These are phyloP conservation scores for Cymbopogon flexuosus DNA, from an alignment of 202 grass and related monocot genomes.

Conservation along the genomic window DNA sequence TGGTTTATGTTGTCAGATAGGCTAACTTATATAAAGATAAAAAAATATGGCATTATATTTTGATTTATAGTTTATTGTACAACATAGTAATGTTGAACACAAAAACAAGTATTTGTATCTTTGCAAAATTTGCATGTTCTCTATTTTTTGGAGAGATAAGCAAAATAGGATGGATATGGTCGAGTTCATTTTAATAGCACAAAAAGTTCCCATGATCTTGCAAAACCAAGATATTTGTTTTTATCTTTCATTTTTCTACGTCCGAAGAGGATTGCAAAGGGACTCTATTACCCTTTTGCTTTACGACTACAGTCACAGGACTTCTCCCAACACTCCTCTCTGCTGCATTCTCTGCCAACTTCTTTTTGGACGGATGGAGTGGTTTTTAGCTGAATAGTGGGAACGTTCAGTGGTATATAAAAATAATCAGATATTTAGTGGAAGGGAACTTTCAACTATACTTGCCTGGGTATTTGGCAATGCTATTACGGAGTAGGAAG, in stretches of 20 bases:
- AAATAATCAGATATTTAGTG: background rate
- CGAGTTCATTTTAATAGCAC: too few species aligned
- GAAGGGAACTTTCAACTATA: background rate
- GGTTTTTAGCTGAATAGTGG: background rate
- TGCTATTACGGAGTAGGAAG: too few species aligned
- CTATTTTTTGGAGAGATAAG: background rate
- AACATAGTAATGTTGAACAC: background rate
- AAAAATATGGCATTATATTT: conserved; percentile 5
- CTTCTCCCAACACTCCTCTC: background rate
- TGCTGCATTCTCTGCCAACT: background rate
- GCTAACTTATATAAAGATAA: background rate
- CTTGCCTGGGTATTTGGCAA: background rate
- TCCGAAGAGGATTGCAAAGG: background rate
- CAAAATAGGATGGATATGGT: background rate
- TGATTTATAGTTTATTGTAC: background rate
- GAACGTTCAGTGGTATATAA: background rate
- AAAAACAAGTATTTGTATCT: background rate
- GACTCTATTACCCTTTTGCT: background rate
- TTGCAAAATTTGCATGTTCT: background rate
- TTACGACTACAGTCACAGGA: background rate
- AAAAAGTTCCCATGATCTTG: background rate
- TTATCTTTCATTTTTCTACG: background rate
- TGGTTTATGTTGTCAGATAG: background rate
- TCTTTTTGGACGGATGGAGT: background rate
- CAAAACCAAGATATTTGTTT: background rate